Percentiles rank a stretch among this genome's conserved stretches.
phyloP scores from a whole-genome alignment of 208 protist species.

The Leishmania amazonensis region DNA sequence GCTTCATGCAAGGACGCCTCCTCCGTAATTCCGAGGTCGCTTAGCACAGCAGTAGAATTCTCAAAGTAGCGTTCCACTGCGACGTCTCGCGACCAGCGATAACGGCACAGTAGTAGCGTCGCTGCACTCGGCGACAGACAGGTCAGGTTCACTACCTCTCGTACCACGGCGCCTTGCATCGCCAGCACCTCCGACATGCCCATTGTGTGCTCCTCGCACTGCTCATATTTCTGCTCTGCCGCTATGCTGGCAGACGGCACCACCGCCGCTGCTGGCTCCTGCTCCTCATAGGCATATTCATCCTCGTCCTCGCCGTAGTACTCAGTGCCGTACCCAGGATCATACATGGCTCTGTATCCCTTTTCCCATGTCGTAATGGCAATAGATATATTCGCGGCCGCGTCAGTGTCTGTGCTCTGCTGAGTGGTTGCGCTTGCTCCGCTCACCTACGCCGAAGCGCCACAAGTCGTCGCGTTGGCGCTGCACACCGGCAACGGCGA shows the following conservation, averaged over 20 bases:
- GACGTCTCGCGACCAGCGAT: conserved; percentile 21
- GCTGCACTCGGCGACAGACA: conserved; percentile 18
- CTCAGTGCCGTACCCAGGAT: conserved; percentile 16
- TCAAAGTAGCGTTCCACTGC: conserved; percentile 33
- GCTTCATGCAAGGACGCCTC: conserved; percentile 3
- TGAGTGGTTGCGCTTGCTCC: background rate
- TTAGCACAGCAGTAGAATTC: conserved; percentile 1
- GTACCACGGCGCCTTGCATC: conserved; percentile 24
- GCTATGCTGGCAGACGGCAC: background rate
- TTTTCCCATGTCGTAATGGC: background rate
- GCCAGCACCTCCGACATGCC: conserved; percentile 17
- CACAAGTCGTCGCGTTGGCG: background rate
- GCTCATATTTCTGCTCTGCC: conserved; percentile 5
- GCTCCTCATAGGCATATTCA: conserved; percentile 19
- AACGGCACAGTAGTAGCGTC: conserved; percentile 14
- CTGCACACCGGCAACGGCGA: background rate
- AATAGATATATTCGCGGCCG: background rate
- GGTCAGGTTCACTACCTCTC: conserved; percentile 18
- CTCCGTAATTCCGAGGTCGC: conserved; percentile 10
- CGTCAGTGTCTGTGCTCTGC: background rate
- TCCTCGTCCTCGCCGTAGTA: conserved; percentile 32
- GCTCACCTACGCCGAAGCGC: background rate
- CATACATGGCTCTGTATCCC: conserved; percentile 9
- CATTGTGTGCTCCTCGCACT: conserved; percentile 22
- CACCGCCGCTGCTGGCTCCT: background rate